phyloP scores from a whole-genome alignment of 169 alveolate genomes.

The Cryptosporidium sp. region DNA sequence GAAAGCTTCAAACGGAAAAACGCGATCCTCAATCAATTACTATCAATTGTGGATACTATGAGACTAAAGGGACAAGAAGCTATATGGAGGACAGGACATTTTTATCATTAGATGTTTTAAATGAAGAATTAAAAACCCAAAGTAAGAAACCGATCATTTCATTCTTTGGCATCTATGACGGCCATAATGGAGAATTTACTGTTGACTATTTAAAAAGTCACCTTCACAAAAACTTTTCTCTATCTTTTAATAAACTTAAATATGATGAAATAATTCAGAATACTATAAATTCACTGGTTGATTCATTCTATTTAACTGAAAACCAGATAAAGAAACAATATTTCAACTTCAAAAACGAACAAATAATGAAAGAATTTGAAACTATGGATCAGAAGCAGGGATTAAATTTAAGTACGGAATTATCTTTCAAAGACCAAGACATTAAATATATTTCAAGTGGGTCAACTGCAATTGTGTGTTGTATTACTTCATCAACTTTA shows the following conservation, averaged over 20 bases:
- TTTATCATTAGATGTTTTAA: slow-evolving; percentile 75
- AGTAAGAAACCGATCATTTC: slow-evolving; percentile 6
- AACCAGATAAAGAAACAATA: slow-evolving; percentile 53
- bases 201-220: slow-evolving; percentile 79
- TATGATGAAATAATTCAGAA: slow-evolving; percentile 13
- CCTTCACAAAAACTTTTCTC: slow-evolving; percentile 78
- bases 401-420: neutral
- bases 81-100: slow-evolving; percentile 81
- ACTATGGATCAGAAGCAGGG: neutral
- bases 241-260: slow-evolving; percentile 21
- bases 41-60: slow-evolving; percentile 76
- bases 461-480: slow-evolving; percentile 78
- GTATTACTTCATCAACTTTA: slow-evolving; percentile 55
- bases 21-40: slow-evolving; percentile 67
- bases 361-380: neutral
- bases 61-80: slow-evolving; percentile 79
- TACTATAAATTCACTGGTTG: slow-evolving; percentile 35
- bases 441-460: slow-evolving; percentile 77
- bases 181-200: slow-evolving; percentile 84
- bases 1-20: slow-evolving; percentile 49
- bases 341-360: slow-evolving; percentile 1
- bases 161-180: slow-evolving; percentile 83
- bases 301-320: slow-evolving; percentile 49
- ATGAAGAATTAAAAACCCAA: slow-evolving; percentile 33
- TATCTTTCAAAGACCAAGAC: neutral